Base-by-base conservation (phyloP, 179 eudicot genomes). In the Corrigiola litoralis region DNA sequence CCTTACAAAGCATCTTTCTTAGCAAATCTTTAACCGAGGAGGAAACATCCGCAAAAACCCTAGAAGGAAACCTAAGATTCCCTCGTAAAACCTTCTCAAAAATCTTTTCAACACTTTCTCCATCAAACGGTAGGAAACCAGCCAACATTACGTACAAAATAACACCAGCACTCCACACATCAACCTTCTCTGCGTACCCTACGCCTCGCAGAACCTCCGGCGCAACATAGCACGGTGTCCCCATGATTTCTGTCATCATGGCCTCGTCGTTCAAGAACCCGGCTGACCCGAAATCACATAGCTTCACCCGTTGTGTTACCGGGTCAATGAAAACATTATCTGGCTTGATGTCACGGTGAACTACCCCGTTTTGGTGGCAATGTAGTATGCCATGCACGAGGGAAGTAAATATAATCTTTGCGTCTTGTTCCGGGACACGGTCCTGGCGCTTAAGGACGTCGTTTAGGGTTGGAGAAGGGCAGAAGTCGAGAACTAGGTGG, bases 101-200 rank as follows among this genome's bases (percentile, higher is more conserved):
- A 25, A 82, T 77, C 74, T 89, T 95, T 38, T 50, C 65, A 12
- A 77, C 64, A 0, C 72, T 68, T 12, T 85, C 86, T 0, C 95
- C 96, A 25, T 70, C 74, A 58, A 85, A 89, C 53, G 96, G 95
- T 50, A 82, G 83, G 18, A 75, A 69, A 14, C 96, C 95, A 1
- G 84, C 76, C 0, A 89, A 48, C 86, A 85, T 83, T 16, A 79
- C 59, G 48, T 87, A 87, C 70, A 87, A 61, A 68, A 89, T 79
- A 21, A 87, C 91, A n/a, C 95, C 95, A 0, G 76, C 83, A 45
- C 91, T 89, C 95, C 95, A 89, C 7, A 87, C 77, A 63, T 89
- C 96, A 0, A 85, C 82, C 72, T 87, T 89, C 83, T 89, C 96
- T 5, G 63, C 66, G 27, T 89, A 89, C 2, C 77, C 86, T 44